Percentiles rank a stretch among this genome's conserved stretches.
Conservation (phyloP, 148 eudicot genomes). For the Heliamphora exappendiculata region DNA sequence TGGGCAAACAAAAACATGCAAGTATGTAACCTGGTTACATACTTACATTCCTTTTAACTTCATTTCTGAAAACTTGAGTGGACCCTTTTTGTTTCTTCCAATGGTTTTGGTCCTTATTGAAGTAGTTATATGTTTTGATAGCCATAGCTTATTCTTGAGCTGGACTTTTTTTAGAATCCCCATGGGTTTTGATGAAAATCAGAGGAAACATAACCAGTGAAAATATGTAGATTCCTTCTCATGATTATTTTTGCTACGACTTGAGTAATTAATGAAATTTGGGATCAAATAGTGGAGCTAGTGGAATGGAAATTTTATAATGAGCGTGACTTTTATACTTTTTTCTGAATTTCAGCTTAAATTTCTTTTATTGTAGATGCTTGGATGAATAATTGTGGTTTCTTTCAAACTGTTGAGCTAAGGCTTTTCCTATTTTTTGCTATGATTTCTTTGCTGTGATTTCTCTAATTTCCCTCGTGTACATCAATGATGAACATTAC, state of each 20-base stretch:
- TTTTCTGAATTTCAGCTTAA: background rate
- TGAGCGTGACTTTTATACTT: background rate
- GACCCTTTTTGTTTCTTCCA: background rate
- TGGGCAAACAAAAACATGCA: too few relatives aligned
- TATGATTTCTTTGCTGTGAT: too few relatives aligned
- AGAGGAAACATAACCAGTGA: background rate
- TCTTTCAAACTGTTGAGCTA: background rate
- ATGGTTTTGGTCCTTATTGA: background rate
- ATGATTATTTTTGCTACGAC: background rate
- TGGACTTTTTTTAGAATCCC: background rate
- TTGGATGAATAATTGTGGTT: background rate
- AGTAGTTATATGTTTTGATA: background rate
- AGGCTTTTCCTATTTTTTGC: background rate
- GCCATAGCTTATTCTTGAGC: background rate
- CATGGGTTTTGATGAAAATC: background rate
- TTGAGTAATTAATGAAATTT: background rate
- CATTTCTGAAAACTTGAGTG: too few relatives aligned
- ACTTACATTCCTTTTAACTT: too few relatives aligned
- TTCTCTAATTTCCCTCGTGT: too few relatives aligned
- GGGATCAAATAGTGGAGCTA: background rate
- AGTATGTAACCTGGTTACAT: too few relatives aligned
- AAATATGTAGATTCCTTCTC: background rate
- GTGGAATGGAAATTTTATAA: background rate
- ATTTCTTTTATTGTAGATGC: background rate
- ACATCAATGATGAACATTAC: background rate